Evolutionary conservation across 441 rosid genomes (phyloP).

Genomic region (Biscutella auriculata): DNA sequence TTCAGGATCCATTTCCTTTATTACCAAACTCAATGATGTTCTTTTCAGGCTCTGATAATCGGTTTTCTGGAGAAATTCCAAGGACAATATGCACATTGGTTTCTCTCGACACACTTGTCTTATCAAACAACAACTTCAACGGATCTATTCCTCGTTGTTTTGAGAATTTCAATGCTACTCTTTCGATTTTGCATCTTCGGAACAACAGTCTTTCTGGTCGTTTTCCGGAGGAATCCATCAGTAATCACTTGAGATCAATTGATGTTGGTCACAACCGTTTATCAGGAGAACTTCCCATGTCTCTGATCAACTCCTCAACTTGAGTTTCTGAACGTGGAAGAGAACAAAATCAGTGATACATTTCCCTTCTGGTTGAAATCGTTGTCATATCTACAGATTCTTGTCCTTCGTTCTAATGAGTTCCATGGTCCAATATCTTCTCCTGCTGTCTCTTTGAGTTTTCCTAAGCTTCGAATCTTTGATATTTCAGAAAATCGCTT

Average conservation of each 20-base stretch:
- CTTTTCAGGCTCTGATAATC: not conserved
- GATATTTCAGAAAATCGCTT: conserved; percentile 13
- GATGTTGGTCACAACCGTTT: conserved; percentile 3
- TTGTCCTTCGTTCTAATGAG: conserved; percentile 10
- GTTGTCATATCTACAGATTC: not conserved
- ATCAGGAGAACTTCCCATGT: not conserved
- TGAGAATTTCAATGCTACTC: not conserved
- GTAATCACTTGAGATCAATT: not conserved
- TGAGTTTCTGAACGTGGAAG: conserved; percentile 11
- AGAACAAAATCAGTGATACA: not conserved
- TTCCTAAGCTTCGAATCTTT: conserved; percentile 12
- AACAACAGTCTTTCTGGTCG: conserved; percentile 6
- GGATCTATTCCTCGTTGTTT: conserved; percentile 8
- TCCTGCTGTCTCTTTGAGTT: not conserved
- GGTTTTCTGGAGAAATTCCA: conserved; percentile 4
- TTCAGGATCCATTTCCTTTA: not conserved
- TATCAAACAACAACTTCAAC: conserved; percentile 13
- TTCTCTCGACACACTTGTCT: not conserved
- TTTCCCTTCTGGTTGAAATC: conserved; percentile 17
- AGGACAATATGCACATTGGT: not conserved
- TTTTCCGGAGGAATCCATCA: not conserved
- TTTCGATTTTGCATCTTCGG: not conserved
- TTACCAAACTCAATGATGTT: not conserved
- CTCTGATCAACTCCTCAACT: not conserved
- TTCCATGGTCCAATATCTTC: conserved; percentile 13